phyloP scores from a whole-genome alignment of 1,284 basidiomycete genomes.

The Trametes polyzona region DNA sequence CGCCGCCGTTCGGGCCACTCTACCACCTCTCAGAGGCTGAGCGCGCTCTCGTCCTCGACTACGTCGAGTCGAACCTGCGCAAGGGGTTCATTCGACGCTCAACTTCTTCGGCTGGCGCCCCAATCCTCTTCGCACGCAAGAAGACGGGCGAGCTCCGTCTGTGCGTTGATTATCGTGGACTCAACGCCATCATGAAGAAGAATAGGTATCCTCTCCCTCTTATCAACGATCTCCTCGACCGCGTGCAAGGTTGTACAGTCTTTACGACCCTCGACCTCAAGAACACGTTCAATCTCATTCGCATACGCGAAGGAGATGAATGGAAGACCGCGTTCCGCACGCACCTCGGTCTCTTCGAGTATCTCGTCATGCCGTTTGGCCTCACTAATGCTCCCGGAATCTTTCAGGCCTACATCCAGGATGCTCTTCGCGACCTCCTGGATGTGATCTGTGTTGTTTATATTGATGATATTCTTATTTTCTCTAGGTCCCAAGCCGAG shows the following conservation, averaged over 20 bases:
- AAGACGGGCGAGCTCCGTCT: constrained; percentile 44
- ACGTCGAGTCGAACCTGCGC: constrained; percentile 41
- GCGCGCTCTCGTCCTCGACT: constrained; percentile 32
- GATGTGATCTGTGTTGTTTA: constrained; percentile 26
- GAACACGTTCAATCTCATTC: constrained; percentile 3
- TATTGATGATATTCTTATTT: constrained; percentile 34
- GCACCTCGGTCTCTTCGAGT: constrained; percentile 12
- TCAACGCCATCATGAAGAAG: constrained; percentile 36
- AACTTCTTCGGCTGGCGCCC: constrained; percentile 39
- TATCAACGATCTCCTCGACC: constrained; percentile 4
- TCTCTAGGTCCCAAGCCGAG: constrained; percentile 22
- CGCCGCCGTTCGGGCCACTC: constrained; percentile 14
- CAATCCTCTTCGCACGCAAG: constrained; percentile 49
- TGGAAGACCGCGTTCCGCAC: constrained; percentile 18
- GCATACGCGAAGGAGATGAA: constrained; percentile 5
- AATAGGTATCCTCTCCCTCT: constrained; percentile 12
- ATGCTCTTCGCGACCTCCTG: constrained; percentile 1
- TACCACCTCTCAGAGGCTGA: constrained; percentile 31
- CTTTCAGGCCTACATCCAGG: constrained; percentile 22
- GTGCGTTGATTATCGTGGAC: constrained; percentile 45
- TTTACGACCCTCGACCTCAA: constrained; percentile 9
- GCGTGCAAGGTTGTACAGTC: constrained; percentile 1
- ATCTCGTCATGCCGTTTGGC: constrained; percentile 11
- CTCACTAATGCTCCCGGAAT: constrained; percentile 12
- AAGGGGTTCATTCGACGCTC: constrained; percentile 40